These are phyloP conservation scores for Talaromyces pinophilus DNA, from an alignment of 2,329 filamentous ascomycete species.

Conservation along the genomic window DNA sequence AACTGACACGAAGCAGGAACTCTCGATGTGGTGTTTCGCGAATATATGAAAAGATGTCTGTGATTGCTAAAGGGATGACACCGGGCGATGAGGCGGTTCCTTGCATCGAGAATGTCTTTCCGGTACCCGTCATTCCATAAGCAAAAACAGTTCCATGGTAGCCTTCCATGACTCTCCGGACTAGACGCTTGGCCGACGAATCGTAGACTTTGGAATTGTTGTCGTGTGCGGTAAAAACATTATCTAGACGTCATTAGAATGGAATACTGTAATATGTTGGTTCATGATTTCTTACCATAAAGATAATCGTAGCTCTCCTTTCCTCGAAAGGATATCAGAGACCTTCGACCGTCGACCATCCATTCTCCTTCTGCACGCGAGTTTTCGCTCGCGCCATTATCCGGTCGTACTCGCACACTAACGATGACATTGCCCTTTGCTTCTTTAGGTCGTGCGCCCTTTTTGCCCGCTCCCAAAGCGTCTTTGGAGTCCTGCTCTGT, in stretches of 20 bases:
- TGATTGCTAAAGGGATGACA: slow-evolving; percentile 95
- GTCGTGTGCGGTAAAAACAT: slow-evolving; percentile 91
- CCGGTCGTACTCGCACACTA: slow-evolving; percentile 89
- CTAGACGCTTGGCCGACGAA: slow-evolving; percentile 86
- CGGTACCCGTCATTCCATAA: slow-evolving; percentile 98
- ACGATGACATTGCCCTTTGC: slow-evolving; percentile 93
- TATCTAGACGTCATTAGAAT: slow-evolving; percentile 61
- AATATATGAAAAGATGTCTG: slow-evolving; percentile 98
- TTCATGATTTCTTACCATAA: slow-evolving; percentile 66
- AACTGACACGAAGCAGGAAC: slow-evolving; percentile 92
- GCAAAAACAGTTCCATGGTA: slow-evolving; percentile 98
- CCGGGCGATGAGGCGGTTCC: slow-evolving; percentile 92
- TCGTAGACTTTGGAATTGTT: slow-evolving; percentile 96
- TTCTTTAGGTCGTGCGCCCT: slow-evolving; percentile 57
- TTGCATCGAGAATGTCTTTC: slow-evolving; percentile 99
- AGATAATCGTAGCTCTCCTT: slow-evolving; percentile 89
- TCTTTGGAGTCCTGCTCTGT: slow-evolving; percentile 56
- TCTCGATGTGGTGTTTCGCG: slow-evolving; percentile 93
- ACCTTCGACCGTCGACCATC: slow-evolving; percentile 83
- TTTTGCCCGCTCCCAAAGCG: slow-evolving; percentile 36
- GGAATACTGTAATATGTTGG: slow-evolving; percentile 25
- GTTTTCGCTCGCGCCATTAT: slow-evolving; percentile 63
- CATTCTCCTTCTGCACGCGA: slow-evolving; percentile 75
- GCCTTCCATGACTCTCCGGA: slow-evolving; percentile 96
- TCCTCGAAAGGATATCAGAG: slow-evolving; percentile 78